phyloP scores from a whole-genome alignment of 1,284 basidiomycete species.

The Termitomyces sp. region DNA sequence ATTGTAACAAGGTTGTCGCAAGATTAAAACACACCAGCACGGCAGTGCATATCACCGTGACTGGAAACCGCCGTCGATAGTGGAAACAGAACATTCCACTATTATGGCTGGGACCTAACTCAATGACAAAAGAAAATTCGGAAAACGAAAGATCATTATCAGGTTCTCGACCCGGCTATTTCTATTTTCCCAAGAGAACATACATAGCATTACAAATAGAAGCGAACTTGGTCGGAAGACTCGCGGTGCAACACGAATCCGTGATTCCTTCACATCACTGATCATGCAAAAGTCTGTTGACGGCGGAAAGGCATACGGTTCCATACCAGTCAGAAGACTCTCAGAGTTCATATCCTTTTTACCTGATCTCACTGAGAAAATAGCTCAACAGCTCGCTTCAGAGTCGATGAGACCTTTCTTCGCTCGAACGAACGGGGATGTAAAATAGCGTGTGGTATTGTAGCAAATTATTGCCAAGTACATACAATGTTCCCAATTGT shows the following conservation, averaged over 20 bases:
- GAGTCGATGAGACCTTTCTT: not conserved
- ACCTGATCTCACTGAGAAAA: not conserved
- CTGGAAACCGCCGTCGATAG: too few species aligned
- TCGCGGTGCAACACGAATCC: not conserved
- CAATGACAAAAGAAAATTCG: too few species aligned
- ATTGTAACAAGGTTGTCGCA: not conserved
- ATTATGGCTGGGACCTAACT: not conserved
- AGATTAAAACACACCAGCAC: not conserved
- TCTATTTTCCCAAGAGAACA: too few species aligned
- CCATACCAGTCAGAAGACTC: too few species aligned
- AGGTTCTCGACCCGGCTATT: too few species aligned
- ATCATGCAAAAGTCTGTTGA: too few species aligned
- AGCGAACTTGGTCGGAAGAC: not conserved
- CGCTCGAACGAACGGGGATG: not conserved
- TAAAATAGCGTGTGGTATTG: not conserved
- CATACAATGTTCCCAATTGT: conserved; percentile 3
- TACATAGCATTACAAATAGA: too few species aligned
- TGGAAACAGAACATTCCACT: not conserved
- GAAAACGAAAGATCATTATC: too few species aligned
- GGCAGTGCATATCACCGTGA: too few species aligned
- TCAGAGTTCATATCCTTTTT: not conserved
- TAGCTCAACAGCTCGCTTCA: not conserved
- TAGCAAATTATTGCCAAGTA: conserved; percentile 2
- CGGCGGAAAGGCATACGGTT: too few species aligned
- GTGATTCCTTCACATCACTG: not conserved